Evolutionary conservation across 2,329 filamentous ascomycete genomes (phyloP).

Genomic region (Ceratocystis huliohia): DNA sequence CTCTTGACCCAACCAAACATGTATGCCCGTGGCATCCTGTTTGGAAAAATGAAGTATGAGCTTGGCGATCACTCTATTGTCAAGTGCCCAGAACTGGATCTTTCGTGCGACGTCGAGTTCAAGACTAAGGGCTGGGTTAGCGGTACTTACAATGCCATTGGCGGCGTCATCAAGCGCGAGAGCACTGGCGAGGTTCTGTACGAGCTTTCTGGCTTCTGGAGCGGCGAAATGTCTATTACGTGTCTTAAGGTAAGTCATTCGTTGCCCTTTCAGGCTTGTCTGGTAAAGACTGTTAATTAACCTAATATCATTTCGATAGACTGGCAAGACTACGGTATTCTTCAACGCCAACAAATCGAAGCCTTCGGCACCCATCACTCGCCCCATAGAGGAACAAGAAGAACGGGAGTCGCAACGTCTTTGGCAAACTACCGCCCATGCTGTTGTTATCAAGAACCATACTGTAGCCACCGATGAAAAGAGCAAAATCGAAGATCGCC

Average conservation of each 20-base stretch:
- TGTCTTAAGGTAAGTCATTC: conserved; percentile 51
- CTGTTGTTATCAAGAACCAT: conserved; percentile 75
- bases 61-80: conserved; percentile 92
- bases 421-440: conserved; percentile 70
- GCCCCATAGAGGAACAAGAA: conserved; percentile 74
- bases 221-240: conserved; percentile 86
- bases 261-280: background rate
- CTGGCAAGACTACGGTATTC: conserved; percentile 74
- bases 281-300: background rate
- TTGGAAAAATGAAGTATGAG: conserved; percentile 99
- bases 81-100: conserved; percentile 72
- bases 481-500: conserved; percentile 85
- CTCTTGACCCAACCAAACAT: conserved; percentile 96
- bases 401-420: conserved; percentile 81
- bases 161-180: conserved; percentile 78
- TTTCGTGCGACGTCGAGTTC: conserved; percentile 89
- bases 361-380: conserved; percentile 57
- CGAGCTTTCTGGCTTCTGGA: conserved; percentile 88
- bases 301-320: conserved; percentile 39
- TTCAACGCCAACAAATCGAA: conserved; percentile 76
- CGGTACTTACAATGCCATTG: conserved; percentile 92
- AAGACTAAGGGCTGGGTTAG: conserved; percentile 97
- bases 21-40: conserved; percentile 93
- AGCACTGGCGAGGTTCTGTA: conserved; percentile 77
- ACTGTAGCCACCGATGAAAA: conserved; percentile 87